Evolutionary conservation across 345 rosid genomes (phyloP), one percentile per base, ranked within the genome.

Genomic region (Rubroshorea leprosula): DNA sequence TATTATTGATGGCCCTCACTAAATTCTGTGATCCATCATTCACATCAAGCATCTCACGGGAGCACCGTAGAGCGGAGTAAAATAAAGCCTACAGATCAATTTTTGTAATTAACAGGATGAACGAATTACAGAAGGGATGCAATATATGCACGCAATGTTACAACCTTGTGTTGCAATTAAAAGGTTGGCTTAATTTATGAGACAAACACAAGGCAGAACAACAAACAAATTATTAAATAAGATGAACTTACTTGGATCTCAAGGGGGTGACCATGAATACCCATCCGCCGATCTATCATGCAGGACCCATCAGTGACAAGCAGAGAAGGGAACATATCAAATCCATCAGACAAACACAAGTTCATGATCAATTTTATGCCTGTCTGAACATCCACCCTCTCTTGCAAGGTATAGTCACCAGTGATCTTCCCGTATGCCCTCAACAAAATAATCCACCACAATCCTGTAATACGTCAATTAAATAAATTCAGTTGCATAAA

Each of bases 211-310:
- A 45, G 25, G n/a, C 17, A 61, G 19, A 49, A 27, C 38, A 46
- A 35, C 47, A n/a, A 9, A 62, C 31, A 43, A 27, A 9, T 2
- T 3, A 8, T 29, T 8, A 12, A 29, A 48, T 15, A n/a, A 22
- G 31, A 48, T 58, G 46, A 58, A 77, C 79, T 63, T 73, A 89
- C 96, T 72, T 89, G 96, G 59, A 89, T 89, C 75, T 89, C 96
- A 25, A 89, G 94, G 47, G 96, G 96, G 66, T 89, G 96, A 47
- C 96, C 96, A 67, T 85, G 90, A 54, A 85, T 85, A 51, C 94
- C 96, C 96, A 89, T 81, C 58, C 96, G 76, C 51, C 96, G 79
- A 53, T 89, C 96, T 65, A 85, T 85, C 96, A 89, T 89, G 76
- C 96, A 89, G 61, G 96, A 89, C 16, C 96, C 90, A 49, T 89